A percentile compares a stretch with the other conserved stretches of the same genome.
These are phyloP conservation scores for Neurospora discreta DNA, from an alignment of 495 filamentous ascomycete genomes.

Conservation along the genomic window DNA sequence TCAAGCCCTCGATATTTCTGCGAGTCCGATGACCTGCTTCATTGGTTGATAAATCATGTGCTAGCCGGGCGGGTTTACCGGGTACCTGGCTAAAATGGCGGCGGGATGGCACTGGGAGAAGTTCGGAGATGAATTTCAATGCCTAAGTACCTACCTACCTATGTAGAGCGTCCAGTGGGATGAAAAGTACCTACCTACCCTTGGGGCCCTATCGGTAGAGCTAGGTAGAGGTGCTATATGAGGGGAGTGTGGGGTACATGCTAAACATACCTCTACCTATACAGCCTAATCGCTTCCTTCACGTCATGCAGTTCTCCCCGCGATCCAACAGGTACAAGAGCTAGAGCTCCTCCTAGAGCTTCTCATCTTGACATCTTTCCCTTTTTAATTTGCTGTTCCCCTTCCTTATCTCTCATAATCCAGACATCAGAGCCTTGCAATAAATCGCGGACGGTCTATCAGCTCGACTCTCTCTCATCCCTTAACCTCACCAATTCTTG, in stretches of 20 bases:
- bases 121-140: neutral
- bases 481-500: neutral
- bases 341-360: neutral
- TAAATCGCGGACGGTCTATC: neutral
- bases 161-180: neutral
- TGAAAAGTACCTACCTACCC: neutral
- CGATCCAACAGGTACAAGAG: neutral
- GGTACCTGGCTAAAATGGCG: neutral
- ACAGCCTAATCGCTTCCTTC: neutral
- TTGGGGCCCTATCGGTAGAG: neutral
- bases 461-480: neutral
- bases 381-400: neutral
- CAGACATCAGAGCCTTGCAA: neutral
- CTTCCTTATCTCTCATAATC: neutral
- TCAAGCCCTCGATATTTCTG: neutral
- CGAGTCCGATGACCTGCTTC: neutral
- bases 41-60: neutral
- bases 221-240: neutral
- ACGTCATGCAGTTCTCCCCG: neutral
- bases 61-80: neutral
- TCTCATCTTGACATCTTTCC: neutral
- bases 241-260: neutral
- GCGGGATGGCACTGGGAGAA: neutral
- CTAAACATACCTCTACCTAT: no score
- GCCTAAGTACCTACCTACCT: neutral